Evolutionary conservation across 192 early-diverging fungal genomes (phyloP).

Genomic region (Coemansia reversa): DNA sequence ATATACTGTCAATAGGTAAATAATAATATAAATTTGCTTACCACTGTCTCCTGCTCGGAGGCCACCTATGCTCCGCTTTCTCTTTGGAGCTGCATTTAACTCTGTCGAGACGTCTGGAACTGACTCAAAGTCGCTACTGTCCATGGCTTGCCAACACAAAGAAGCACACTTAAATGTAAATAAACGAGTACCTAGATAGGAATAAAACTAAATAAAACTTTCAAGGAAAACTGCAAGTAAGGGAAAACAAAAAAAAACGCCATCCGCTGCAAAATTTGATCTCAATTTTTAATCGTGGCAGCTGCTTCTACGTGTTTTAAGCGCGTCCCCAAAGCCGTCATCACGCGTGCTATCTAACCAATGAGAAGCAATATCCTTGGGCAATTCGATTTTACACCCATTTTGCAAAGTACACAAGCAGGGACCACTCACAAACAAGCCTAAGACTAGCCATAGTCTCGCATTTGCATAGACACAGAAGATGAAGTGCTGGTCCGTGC

Average conservation of each 20-base stretch:
- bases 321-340: not conserved
- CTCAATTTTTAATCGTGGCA: not conserved
- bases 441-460: no score
- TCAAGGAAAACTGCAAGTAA: not conserved
- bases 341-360: not conserved
- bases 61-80: conserved; percentile 7
- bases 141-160: conserved; percentile 1
- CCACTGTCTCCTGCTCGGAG: conserved; percentile 24
- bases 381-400: not conserved
- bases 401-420: not conserved
- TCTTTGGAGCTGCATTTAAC: conserved; percentile 2
- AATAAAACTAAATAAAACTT: not conserved
- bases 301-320: not conserved
- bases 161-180: not conserved
- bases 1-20: not conserved
- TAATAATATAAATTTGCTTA: not conserved
- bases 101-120: not conserved
- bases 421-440: not conserved
- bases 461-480: no score
- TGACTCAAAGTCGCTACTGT: conserved; percentile 23
- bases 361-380: not conserved
- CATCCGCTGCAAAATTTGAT: not conserved
- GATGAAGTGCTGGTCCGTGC: no score
- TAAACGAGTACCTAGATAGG: not conserved
- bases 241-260: not conserved